Conservation (phyloP, 1,139 yeast species). For the Debaryomyces coudertii region DNA sequence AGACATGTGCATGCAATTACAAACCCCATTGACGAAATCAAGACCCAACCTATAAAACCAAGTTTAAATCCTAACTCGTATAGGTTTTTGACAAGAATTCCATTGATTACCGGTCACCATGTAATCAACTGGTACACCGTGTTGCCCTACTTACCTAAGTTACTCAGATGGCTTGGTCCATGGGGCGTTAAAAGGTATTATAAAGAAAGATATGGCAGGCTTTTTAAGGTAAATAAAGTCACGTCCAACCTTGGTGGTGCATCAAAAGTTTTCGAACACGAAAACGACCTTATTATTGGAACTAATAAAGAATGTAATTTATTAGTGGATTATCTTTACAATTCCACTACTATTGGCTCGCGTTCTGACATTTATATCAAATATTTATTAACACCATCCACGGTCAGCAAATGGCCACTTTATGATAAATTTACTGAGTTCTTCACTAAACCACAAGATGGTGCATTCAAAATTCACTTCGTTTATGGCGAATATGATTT, state of each 20-base stretch:
- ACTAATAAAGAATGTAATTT: slow-evolving; percentile 45
- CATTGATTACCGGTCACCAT: slow-evolving; percentile 36
- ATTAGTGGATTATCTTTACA: slow-evolving; percentile 61
- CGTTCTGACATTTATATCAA: slow-evolving; percentile 69
- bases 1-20: slow-evolving; percentile 65
- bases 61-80: slow-evolving; percentile 41
- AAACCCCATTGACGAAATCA: slow-evolving; percentile 33
- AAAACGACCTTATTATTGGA: slow-evolving; percentile 42
- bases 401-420: slow-evolving; percentile 77
- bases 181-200: slow-evolving; percentile 51
- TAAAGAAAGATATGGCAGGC: slow-evolving; percentile 47
- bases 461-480: slow-evolving; percentile 51
- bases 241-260: slow-evolving; percentile 41
- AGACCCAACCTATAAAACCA: slow-evolving; percentile 28
- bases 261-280: slow-evolving; percentile 23
- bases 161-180: slow-evolving; percentile 53
- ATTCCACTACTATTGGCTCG: slow-evolving; percentile 61
- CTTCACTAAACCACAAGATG: slow-evolving; percentile 14
- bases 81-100: slow-evolving; percentile 49
- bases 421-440: slow-evolving; percentile 58
- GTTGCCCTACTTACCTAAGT: slow-evolving; percentile 47
- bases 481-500: slow-evolving; percentile 85
- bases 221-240: slow-evolving; percentile 48
- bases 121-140: slow-evolving; percentile 44
- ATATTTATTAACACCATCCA: slow-evolving; percentile 69